Base-by-base conservation (phyloP, 192 early-diverging fungal species). In the Mycoemilia scoparia region DNA sequence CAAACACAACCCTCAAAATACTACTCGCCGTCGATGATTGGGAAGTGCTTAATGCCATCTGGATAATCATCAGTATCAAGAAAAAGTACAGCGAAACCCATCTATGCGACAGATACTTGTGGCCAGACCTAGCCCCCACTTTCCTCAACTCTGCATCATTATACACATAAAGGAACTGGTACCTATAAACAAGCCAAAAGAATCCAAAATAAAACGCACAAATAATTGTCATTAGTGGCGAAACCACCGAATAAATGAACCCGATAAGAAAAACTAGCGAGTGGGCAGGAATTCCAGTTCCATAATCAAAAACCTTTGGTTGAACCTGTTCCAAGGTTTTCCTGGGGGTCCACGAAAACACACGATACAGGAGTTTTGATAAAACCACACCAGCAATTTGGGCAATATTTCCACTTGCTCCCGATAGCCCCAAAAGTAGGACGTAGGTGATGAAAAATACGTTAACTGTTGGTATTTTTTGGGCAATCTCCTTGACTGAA, bases 141-240 rank as follows among this genome's bases (percentile, higher is more conserved):
- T n/a, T 18, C 22, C 32, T 24, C 3, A 43, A 43, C 21, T 22
- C 18, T 5, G 7, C 7, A 26, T 35, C 41, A 10, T 43, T 24
- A 20, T 43, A 43, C 17, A 43, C 41, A 20, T 43, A 22, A 31
- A 43, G 24, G 29, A 43, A 43, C 41, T 43, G 33, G 41, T 43
- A 43, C 0, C 15, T 28, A 19, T 35, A 43, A 0, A 35, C 32
- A 20, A 24, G 27, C 32, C 24, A 21, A 19, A 18, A 43, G 11
- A 43, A 24, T 0, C 22, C 41, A 35, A 22, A 43, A 26, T 43
- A 35, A 7, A 23, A 15, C 3, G 41, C 11, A 5, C 32, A 24
- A 5, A 26, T 24, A 1, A 43, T 13, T n/a, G 41, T 34, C 41
- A 43, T 43, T n/a, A 43, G 31, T 12, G 41, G 41, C 5, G 41